Evolutionary conservation across 2,329 filamentous ascomycete species (phyloP).

Genomic region (Elsinoe fawcettii): DNA sequence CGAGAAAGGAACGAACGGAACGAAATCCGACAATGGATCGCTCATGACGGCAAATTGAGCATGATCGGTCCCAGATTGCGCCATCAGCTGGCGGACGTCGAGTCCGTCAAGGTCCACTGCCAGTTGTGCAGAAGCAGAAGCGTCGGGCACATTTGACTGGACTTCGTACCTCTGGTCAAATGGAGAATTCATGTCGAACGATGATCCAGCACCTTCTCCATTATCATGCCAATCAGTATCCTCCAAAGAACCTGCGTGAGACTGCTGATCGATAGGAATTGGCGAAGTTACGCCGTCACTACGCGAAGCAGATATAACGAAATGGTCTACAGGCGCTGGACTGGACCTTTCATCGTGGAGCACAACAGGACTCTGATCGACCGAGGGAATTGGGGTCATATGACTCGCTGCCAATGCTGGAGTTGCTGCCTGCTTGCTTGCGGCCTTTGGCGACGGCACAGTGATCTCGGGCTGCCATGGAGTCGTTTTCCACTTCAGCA

Average conservation of each 20-base stretch:
- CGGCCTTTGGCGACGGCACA: slow-evolving; percentile 9
- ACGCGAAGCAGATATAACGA: not conserved
- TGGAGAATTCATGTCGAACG: not conserved
- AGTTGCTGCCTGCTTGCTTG: not conserved
- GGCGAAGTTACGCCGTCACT: not conserved
- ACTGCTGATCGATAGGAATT: not conserved
- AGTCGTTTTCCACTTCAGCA: slow-evolving; percentile 42
- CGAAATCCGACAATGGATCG: not conserved
- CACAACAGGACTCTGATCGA: not conserved
- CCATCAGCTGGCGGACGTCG: slow-evolving; percentile 15
- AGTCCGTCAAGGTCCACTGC: slow-evolving; percentile 18
- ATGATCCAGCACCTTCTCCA: not conserved
- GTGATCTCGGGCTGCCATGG: slow-evolving; percentile 38
- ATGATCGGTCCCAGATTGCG: not conserved
- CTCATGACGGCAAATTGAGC: not conserved
- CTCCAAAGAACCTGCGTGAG: not conserved
- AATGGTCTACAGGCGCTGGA: not conserved
- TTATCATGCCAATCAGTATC: not conserved
- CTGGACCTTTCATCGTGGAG: not conserved
- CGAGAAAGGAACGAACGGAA: not conserved
- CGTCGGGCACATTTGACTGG: not conserved
- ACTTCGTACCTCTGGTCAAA: not conserved
- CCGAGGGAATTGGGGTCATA: not conserved
- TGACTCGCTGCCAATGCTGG: not conserved
- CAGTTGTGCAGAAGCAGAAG: slow-evolving; percentile 2